Evolutionary conservation across 257 asterid species (phyloP), one percentile per base, ranked within the genome.

Genomic region (Leonotis leonurus): DNA sequence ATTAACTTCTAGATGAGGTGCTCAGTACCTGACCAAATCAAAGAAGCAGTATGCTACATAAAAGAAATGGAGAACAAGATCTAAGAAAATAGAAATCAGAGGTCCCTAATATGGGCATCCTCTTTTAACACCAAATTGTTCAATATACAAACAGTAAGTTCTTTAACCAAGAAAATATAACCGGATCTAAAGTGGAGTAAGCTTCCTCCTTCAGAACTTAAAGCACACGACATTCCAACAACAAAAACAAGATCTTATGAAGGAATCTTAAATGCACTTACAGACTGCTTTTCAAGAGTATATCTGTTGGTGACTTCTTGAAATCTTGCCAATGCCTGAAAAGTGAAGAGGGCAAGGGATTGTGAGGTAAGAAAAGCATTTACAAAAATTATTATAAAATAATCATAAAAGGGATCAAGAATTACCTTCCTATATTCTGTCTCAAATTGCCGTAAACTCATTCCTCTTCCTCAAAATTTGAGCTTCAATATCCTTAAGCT

Each of bases 251-350:
- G 24, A 37, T 37, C 33, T 13, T 16, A 52, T 5, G 33, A 55
- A 58, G 62, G 66, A 67, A 54, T 74, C 41, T 59, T 41, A 33
- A 36, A 62, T 22, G 70, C 46, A 83, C 99, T 83, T 85, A 93
- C 99, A 49, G 96, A 51, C 70, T 81, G 94, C 78, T 93, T 93
- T 77, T 93, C 99, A 78, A 83, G 96, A 73, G 61, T 81, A 62
- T 93, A 93, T 85, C 94, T 79, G 62, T 85, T 89, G 64, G 95
- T 93, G 65, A 85, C 99, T 79, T 93, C 99, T 80, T 93, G 99
- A 71, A 87, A 93, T 68, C 95, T 84, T 11, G 97, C 95, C 84
- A 93, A 71, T 69, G 99, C 97, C 97, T 92, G 87, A 16, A 81
- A 68, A 56, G 43, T 65, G 24, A 65, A 49, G 35, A 43, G 12